Base-by-base conservation (phyloP, 2,329 filamentous ascomycete genomes). In the Thielaviopsis euricoi region DNA sequence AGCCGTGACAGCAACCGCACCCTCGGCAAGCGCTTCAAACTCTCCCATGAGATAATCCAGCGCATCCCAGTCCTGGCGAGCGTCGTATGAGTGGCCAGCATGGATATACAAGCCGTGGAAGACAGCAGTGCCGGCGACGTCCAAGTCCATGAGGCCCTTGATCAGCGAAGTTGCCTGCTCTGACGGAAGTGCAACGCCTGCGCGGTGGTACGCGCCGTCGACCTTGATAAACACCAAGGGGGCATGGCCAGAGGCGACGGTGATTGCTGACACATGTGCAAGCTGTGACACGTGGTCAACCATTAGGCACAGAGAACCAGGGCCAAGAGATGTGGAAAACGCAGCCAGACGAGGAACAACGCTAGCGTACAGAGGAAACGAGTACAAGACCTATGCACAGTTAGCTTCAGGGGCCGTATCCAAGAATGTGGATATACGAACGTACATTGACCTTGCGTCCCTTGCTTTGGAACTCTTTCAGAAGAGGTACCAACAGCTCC, bases 21-120 rank as follows among this genome's bases (percentile, higher is more conserved):
- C 56, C 6, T 37, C 49, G 3, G 55, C 59, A 0, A 77, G 81
- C 6, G 67, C 63, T 57, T 74, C 68, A 5, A 83, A 67, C 69
- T 90, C 86, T 9, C 71, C 71, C 1, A 73, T 73, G 10, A 89
- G 70, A 55, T 77, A 76, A 0, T 73, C 67, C 63, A 87, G 74
- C 1, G 85, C 83, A 22, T 70, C 67, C 68, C 68, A 70, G 62
- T 81, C 76, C 6, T 73, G 69, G 2, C 80, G 74, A 0, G 75
- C 75, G 23, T 71, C 74, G 66, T 93, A 91, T 21, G 82, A 87
- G 63, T 87, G 77, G 1, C 86, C 85, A 6, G 83, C 83, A 67
- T 91, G 87, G 2, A 78, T 78, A 68, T 91, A 91, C 22, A 90
- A 70, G 0, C 87, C 87, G 3, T 78, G 71, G 6, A 90, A 70